Conservation (phyloP, 768 basidiomycete species). For the Kondoa subrosea region DNA sequence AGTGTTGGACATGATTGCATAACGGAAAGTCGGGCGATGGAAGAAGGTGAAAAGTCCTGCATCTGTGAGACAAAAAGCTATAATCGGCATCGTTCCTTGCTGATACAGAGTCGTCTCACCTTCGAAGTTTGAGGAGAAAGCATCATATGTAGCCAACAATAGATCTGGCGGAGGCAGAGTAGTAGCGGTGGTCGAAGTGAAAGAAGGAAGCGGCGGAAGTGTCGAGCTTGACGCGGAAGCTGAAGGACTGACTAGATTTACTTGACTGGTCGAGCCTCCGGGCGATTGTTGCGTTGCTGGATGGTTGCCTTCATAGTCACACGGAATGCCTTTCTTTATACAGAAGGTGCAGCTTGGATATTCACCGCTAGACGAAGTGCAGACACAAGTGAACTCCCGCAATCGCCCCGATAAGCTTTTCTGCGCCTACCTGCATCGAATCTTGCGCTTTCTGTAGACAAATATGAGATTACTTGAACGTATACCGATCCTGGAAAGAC, state of each 20-base stretch:
- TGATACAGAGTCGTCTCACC: neutral
- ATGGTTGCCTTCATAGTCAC: neutral
- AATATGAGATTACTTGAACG: neutral
- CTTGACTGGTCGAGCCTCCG: neutral
- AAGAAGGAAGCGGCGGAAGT: no score
- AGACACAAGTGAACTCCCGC: no score
- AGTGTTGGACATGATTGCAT: neutral
- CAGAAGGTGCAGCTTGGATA: neutral
- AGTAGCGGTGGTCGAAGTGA: neutral
- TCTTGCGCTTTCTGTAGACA: neutral
- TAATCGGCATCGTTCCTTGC: no score
- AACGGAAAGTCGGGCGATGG: neutral
- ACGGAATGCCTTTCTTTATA: neutral
- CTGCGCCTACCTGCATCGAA: no score
- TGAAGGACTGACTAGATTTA: neutral
- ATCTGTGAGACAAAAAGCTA: neutral
- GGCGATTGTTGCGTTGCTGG: neutral
- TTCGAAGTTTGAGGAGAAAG: neutral
- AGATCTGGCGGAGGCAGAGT: neutral
- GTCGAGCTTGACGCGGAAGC: neutral
- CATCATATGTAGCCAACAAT: neutral
- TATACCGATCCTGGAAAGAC: neutral
- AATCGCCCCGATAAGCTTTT: no score
- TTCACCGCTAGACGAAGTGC: no score
- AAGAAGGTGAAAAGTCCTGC: conserved; percentile 5